phyloP scores from a whole-genome alignment of 164 flowering plant genomes.

The Liriodendron chinense region DNA sequence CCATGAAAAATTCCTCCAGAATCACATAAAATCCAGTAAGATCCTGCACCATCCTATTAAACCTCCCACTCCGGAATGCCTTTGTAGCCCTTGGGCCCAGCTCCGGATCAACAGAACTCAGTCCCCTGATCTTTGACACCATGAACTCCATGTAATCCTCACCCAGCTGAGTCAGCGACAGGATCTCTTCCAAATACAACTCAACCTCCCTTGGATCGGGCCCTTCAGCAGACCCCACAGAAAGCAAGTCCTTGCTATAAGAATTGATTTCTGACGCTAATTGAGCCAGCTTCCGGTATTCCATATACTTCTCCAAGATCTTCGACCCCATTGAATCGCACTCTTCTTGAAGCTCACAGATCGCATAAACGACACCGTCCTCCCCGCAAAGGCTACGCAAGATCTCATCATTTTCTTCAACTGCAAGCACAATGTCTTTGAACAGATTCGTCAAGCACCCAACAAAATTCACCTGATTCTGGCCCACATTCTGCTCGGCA shows the following conservation, averaged over 20 bases:
- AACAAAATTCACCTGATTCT: constrained; percentile 52
- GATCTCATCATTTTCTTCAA: constrained; percentile 77
- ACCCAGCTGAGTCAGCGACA: constrained; percentile 70
- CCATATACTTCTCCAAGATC: constrained; percentile 81
- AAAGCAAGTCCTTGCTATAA: constrained; percentile 58
- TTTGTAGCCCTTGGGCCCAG: constrained; percentile 77
- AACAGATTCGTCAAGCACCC: constrained; percentile 80
- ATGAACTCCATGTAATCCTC: constrained; percentile 87
- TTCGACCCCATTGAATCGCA: constrained; percentile 74
- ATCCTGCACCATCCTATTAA: constrained; percentile 76
- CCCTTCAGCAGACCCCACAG: constrained; percentile 70
- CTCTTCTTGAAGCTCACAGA: constrained; percentile 89
- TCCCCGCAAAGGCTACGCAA: constrained; percentile 76
- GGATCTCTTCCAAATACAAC: constrained; percentile 75
- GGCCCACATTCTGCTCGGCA: constrained; percentile 43
- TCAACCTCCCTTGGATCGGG: constrained; percentile 93
- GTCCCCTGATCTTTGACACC: constrained; percentile 76
- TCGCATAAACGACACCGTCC: constrained; percentile 82
- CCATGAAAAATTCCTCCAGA: constrained; percentile 91
- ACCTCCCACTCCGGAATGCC: constrained; percentile 77
- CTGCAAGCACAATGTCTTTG: constrained; percentile 82
- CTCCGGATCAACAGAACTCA: constrained; percentile 79
- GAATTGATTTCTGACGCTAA: constrained; percentile 77
- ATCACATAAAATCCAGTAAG: constrained; percentile 87
- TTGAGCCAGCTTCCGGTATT: constrained; percentile 58